These are phyloP conservation scores for Erucastrum elatum DNA, from an alignment of 345 rosid genomes.

Conservation along the genomic window DNA sequence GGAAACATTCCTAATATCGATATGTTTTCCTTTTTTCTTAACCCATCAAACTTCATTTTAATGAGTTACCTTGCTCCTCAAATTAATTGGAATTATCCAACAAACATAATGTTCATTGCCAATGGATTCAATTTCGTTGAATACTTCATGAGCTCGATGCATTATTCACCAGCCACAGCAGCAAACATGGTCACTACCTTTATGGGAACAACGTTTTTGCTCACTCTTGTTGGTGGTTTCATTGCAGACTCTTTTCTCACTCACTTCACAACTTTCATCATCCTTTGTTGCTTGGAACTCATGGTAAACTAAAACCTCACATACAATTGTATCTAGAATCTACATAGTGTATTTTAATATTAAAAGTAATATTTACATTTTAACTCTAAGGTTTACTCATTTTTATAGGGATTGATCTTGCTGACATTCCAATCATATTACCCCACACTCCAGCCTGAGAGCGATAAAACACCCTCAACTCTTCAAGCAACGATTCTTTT, in stretches of 20 bases:
- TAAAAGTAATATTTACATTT: not conserved
- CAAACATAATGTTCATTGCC: not conserved
- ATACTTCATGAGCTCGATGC: not conserved
- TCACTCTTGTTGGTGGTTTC: not conserved
- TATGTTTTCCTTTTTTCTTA: too few species aligned
- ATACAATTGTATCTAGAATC: not conserved
- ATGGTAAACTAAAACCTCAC: not conserved
- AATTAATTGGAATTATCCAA: too few species aligned
- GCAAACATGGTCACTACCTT: not conserved
- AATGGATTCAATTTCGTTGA: not conserved
- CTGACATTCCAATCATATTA: conserved; percentile 51
- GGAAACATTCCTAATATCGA: too few species aligned
- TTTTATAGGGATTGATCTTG: conserved; percentile 50
- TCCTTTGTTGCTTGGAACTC: not conserved
- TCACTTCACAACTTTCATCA: not conserved
- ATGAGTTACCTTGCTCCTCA: too few species aligned
- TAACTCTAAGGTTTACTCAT: not conserved
- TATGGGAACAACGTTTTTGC: not conserved
- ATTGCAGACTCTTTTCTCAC: not conserved
- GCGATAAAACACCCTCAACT: conserved; percentile 26
- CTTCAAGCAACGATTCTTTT: conserved; percentile 47
- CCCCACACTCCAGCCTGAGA: conserved; percentile 39
- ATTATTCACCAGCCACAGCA: not conserved
- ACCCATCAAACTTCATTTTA: too few species aligned
- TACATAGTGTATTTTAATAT: not conserved